Evolutionary conservation across 208 protist genomes (phyloP).

Genomic region (Acanthamoeba healyi): DNA sequence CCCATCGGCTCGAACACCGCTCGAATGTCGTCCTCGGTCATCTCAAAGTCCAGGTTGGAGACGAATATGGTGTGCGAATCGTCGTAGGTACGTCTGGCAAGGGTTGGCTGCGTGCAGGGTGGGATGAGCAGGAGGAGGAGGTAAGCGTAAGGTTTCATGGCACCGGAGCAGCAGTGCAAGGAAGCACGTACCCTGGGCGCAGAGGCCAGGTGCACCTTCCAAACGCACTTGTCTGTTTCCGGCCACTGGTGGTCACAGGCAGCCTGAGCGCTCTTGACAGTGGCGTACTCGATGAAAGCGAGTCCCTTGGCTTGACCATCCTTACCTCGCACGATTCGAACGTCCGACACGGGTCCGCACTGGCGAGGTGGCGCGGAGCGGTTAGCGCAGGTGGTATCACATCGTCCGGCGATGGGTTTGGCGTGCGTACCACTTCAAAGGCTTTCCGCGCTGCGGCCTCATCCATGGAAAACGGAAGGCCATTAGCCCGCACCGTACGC

Average conservation of each 20-base stretch:
- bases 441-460: neutral
- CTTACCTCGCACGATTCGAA: neutral
- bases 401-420: too few relatives aligned
- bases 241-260: neutral
- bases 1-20: neutral
- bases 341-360: neutral
- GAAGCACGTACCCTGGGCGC: neutral
- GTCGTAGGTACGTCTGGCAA: neutral
- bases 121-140: neutral
- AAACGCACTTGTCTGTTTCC: neutral
- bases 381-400: too few relatives aligned
- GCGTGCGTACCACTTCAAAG: neutral
- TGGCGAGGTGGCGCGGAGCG: too few relatives aligned
- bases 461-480: neutral
- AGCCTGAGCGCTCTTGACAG: neutral
- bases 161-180: neutral
- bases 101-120: neutral
- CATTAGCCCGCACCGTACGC: neutral
- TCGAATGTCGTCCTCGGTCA: neutral
- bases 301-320: neutral
- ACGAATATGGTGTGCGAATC: neutral
- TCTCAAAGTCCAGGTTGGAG: slow-evolving; percentile 23
- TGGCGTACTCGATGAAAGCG: neutral
- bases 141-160: neutral
- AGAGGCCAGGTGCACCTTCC: neutral